Percentiles rank a stretch among this genome's conserved stretches.
These are phyloP conservation scores for Mycena filopes DNA, from an alignment of 768 basidiomycete genomes.

Conservation along the genomic window DNA sequence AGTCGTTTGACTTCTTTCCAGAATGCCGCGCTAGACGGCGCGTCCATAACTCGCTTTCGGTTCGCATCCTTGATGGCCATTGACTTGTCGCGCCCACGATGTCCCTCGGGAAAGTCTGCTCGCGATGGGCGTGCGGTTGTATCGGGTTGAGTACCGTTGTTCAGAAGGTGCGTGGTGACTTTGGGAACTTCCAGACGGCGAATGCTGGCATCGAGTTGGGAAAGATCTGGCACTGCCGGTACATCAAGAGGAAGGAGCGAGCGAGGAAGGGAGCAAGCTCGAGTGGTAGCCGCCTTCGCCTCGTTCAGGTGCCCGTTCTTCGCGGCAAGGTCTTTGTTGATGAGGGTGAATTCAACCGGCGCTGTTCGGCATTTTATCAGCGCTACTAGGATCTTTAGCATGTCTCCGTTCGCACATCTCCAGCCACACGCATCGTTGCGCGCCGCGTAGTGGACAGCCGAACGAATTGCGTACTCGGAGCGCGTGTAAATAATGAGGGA, in stretches of 20 bases:
- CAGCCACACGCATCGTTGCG: neutral
- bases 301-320: neutral
- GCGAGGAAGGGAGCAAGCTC: too few species aligned
- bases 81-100: neutral
- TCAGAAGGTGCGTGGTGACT: neutral
- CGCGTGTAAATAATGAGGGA: neutral
- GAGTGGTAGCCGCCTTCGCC: neutral
- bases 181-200: neutral
- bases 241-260: too few species aligned
- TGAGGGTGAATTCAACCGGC: neutral
- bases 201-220: neutral
- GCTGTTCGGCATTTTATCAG: neutral
- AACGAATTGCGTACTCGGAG: neutral
- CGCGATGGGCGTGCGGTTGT: neutral
- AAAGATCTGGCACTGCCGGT: neutral
- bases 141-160: neutral
- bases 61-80: neutral
- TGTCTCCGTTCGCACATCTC: constrained; percentile 3
- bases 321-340: neutral
- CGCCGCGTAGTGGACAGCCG: neutral
- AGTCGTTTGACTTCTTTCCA: neutral
- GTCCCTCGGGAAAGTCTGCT: neutral
- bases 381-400: neutral
- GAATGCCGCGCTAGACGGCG: neutral
- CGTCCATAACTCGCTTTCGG: neutral